phyloP scores from a whole-genome alignment of 1,284 basidiomycete species.

The Microbotryomycetes sp. region DNA sequence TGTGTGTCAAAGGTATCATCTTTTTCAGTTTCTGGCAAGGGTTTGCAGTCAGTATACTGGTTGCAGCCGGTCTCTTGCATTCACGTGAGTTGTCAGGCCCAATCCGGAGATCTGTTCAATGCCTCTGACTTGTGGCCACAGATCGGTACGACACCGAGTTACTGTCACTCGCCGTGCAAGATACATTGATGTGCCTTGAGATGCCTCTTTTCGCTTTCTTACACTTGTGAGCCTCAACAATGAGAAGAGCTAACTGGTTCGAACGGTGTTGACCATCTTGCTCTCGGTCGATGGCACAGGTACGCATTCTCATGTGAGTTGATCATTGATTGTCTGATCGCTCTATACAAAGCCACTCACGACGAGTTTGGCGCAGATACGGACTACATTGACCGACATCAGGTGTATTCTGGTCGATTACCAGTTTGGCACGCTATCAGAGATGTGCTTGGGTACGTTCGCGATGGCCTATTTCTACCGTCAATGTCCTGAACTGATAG shows the following conservation, averaged over 20 bases:
- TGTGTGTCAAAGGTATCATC: constrained; percentile 90
- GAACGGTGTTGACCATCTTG: not conserved
- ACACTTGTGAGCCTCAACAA: constrained; percentile 81
- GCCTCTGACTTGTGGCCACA: constrained; percentile 22
- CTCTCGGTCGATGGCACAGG: not conserved
- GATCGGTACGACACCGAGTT: constrained; percentile 88
- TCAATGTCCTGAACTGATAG: not conserved
- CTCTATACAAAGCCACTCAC: constrained; percentile 7
- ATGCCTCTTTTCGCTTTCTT: constrained; percentile 96
- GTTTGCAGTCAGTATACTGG: constrained; percentile 77
- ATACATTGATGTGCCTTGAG: constrained; percentile 87
- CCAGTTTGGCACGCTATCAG: constrained; percentile 77
- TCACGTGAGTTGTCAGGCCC: constrained; percentile 16
- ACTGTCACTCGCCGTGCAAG: constrained; percentile 82
- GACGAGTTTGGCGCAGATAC: constrained; percentile 43
- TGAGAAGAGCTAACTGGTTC: constrained; percentile 34
- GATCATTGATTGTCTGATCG: constrained; percentile 26
- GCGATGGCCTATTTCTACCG: not conserved
- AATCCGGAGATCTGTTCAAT: not conserved
- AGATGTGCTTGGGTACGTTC: constrained; percentile 48
- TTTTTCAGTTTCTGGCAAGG: constrained; percentile 99
- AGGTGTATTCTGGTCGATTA: constrained; percentile 73
- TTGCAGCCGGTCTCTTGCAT: constrained; percentile 68
- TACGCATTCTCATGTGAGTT: constrained; percentile 24
- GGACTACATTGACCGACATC: constrained; percentile 63